Base-by-base conservation (phyloP, 768 basidiomycete genomes). In the Kwoniella sp. region DNA sequence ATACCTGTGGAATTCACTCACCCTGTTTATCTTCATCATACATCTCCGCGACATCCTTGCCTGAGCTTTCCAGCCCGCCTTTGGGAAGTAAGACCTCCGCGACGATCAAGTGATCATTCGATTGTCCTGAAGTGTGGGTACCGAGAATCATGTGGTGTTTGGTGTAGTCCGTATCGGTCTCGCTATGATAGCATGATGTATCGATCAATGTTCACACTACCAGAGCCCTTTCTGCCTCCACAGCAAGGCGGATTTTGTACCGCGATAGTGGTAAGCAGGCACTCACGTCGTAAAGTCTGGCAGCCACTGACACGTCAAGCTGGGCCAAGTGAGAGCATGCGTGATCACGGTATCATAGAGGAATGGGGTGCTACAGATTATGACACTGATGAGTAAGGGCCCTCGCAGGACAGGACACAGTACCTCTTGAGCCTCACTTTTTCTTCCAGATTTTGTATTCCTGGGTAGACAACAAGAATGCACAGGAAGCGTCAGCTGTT, bases 311-410 rank as follows among this genome's bases (percentile, higher is more conserved):
- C 91, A 93, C 4, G 96, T 99, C 75, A 99, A 79, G 74, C 89
- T 92, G 21, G 96, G 96, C 96, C 96, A 99, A 81, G 96, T 92
- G 54, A 98, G 84, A 30, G 95, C 95, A 78, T 98, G 95, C 1
- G 95, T 97, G 73, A 99, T 89, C 68, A 99, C 91, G 24, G 95
- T 85, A 80, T 99, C 96, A 80, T 99, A 99, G 15, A 98, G 86
- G 82, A 95, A 98, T 13, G 94, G 95, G 57, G 94, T 92, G 81
- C 94, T 95, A 40, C 29, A 21, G 17, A 33, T 10, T 21, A 15
- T 27, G n/a, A 9, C 33, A 56, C 21, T n/a, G 24, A 12, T 51
- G 36, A 29, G 21, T n/a, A n/a, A n/a, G n/a, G n/a, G n/a, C n/a
- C n/a, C n/a, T n/a, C n/a, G n/a, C n/a, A n/a, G n/a, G n/a, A n/a